Conservation (phyloP, 768 basidiomycete species). For the Termitomyces sp. region DNA sequence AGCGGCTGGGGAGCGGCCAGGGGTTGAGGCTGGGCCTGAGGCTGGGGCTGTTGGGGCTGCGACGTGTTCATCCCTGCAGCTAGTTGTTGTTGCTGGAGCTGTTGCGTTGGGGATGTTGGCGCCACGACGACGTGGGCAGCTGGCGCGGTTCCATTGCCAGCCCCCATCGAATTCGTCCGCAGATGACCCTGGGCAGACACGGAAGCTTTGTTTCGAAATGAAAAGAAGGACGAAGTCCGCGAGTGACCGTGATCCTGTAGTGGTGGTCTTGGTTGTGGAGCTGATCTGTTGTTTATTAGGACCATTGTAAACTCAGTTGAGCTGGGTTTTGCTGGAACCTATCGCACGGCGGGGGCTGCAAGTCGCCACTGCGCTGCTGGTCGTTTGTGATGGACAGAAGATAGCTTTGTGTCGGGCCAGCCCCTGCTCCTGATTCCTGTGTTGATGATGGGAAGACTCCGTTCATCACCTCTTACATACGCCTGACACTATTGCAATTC, state of each 20-base stretch:
- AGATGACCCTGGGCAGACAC: conserved; percentile 18
- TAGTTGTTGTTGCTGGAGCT: background rate
- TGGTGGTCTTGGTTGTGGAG: conserved; percentile 16
- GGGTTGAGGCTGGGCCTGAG: conserved; percentile 15
- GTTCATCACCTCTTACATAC: conserved; percentile 12
- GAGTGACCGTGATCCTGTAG: conserved; percentile 28
- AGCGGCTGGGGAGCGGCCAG: conserved; percentile 36
- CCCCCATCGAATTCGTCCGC: conserved; percentile 11
- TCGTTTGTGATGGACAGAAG: conserved; percentile 8
- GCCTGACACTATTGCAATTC: conserved; percentile 1
- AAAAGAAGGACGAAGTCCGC: conserved; percentile 62
- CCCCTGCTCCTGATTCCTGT: conserved; percentile 4
- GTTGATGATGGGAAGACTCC: conserved; percentile 14
- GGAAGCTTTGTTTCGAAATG: conserved; percentile 41
- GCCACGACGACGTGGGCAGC: background rate
- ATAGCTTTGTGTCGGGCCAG: background rate
- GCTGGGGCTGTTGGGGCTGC: conserved; percentile 6
- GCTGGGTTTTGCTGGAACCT: conserved; percentile 8
- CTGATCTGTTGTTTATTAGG: conserved; percentile 11
- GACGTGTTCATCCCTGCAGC: background rate
- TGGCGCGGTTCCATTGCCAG: background rate
- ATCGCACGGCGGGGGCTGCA: background rate
- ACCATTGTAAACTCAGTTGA: conserved; percentile 14
- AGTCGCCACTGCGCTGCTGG: background rate
- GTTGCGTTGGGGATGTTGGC: background rate